phyloP scores from a whole-genome alignment of 1,284 basidiomycete genomes.

The Earliella scabrosa region DNA sequence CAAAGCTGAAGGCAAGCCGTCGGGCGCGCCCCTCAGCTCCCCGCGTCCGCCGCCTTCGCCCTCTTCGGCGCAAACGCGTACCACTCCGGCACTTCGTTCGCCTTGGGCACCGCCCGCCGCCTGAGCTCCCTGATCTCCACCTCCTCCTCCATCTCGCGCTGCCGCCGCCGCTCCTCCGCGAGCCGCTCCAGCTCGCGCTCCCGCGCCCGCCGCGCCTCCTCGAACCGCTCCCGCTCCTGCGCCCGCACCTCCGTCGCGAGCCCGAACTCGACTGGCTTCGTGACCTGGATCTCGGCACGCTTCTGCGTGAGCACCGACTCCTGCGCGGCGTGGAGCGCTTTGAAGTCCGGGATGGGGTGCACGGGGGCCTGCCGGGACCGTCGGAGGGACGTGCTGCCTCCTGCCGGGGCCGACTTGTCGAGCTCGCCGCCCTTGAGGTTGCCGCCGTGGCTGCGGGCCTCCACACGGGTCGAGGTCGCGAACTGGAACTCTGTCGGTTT shows the following conservation, averaged over 20 bases:
- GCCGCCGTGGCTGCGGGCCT: constrained; percentile 41
- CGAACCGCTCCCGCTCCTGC: constrained; percentile 65
- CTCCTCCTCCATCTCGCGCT: constrained; percentile 57
- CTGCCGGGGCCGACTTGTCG: constrained; percentile 25
- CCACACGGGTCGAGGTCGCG: constrained; percentile 46
- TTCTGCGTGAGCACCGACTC: constrained; percentile 45
- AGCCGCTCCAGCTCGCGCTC: constrained; percentile 53
- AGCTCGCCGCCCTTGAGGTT: constrained; percentile 24
- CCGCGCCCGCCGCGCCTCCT: constrained; percentile 56
- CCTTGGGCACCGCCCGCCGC: constrained; percentile 65
- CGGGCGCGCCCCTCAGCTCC: background rate
- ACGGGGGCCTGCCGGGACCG: constrained; percentile 19
- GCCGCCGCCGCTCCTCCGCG: constrained; percentile 45
- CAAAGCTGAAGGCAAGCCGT: background rate
- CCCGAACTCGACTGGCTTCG: constrained; percentile 48
- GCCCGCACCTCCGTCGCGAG: constrained; percentile 60
- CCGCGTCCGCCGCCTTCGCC: constrained; percentile 21
- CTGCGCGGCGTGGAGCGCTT: constrained; percentile 54
- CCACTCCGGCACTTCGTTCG: constrained; percentile 76
- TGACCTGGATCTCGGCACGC: constrained; percentile 50
- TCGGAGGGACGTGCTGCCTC: constrained; percentile 12
- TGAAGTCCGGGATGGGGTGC: constrained; percentile 55
- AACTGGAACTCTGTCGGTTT: constrained; percentile 56
- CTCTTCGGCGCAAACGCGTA: constrained; percentile 63
- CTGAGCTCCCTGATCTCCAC: constrained; percentile 59